These are phyloP conservation scores for Eutrema japonicum DNA, from an alignment of 345 rosid genomes.

Conservation along the genomic window DNA sequence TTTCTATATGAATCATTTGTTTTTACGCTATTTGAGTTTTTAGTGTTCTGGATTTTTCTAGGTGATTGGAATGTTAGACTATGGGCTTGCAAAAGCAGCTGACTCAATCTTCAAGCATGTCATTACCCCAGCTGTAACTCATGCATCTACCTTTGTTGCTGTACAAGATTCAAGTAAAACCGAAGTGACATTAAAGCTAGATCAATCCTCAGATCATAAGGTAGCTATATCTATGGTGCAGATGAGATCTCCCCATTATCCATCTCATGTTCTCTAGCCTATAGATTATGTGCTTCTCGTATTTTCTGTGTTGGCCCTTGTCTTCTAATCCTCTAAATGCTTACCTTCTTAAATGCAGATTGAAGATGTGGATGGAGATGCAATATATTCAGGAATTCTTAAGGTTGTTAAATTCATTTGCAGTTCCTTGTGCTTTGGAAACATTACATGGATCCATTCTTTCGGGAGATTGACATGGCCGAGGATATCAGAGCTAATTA, in stretches of 20 bases:
- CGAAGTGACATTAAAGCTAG: slow-evolving; percentile 60
- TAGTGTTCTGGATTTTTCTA: slow-evolving; percentile 40
- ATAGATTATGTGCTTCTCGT: slow-evolving; percentile 19
- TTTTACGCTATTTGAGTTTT: slow-evolving; percentile 9
- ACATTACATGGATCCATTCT: slow-evolving; percentile 70
- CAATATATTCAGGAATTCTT: slow-evolving; percentile 62
- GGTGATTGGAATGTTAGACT: slow-evolving; percentile 86
- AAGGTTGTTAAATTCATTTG: slow-evolving; percentile 68
- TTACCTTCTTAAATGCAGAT: slow-evolving; percentile 47
- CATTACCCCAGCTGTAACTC: slow-evolving; percentile 70
- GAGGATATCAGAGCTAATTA: slow-evolving; percentile 82
- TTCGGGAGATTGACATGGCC: slow-evolving; percentile 97
- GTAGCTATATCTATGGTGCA: slow-evolving; percentile 45
- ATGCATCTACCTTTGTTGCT: slow-evolving; percentile 54
- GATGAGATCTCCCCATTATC: background rate
- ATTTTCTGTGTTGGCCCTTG: background rate
- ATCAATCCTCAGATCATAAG: slow-evolving; percentile 52
- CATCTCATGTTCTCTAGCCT: slow-evolving; percentile 22
- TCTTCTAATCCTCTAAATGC: slow-evolving; percentile 1
- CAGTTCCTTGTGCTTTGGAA: slow-evolving; percentile 72
- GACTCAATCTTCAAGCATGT: slow-evolving; percentile 84
- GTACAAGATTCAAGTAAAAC: slow-evolving; percentile 57
- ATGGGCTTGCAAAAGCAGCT: slow-evolving; percentile 89
- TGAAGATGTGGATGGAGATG: slow-evolving; percentile 60
- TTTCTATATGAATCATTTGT: background rate